Evolutionary conservation across 352 stramenopile species (phyloP).

Genomic region (Phytopythium montanum): DNA sequence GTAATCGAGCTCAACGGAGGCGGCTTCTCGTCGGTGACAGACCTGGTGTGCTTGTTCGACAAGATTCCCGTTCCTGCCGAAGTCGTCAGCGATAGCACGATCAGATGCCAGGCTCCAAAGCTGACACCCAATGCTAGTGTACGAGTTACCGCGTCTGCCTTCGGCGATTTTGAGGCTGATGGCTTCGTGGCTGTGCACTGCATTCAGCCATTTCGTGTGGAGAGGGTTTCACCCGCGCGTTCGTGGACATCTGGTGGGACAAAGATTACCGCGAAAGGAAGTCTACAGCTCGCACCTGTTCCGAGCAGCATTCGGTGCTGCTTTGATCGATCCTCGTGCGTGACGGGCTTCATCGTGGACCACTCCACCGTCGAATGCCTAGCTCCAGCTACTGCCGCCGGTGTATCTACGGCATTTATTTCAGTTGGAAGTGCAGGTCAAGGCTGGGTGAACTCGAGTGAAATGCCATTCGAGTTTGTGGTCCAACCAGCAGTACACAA

Average conservation of each 20-base stretch:
- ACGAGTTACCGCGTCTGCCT: conserved; percentile 24
- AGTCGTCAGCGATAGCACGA: conserved; percentile 24
- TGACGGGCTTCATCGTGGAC: conserved; percentile 12
- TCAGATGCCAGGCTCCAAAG: conserved; percentile 27
- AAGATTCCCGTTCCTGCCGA: conserved; percentile 19
- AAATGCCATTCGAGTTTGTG: conserved; percentile 23
- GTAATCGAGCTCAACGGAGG: conserved; percentile 23
- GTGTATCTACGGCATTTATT: conserved; percentile 15
- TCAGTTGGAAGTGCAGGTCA: conserved; percentile 10
- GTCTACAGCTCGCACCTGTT: not conserved
- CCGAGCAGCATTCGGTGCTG: conserved; percentile 17
- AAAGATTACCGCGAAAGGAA: conserved; percentile 8
- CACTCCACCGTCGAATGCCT: conserved; percentile 15
- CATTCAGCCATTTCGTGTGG: conserved; percentile 15
- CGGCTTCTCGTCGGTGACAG: conserved; percentile 29
- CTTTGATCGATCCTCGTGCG: conserved; percentile 18
- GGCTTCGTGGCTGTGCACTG: conserved; percentile 14
- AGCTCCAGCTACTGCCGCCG: conserved; percentile 12
- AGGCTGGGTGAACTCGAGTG: conserved; percentile 29
- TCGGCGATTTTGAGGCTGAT: conserved; percentile 23
- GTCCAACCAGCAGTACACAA: conserved; percentile 15
- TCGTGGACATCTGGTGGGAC: conserved; percentile 15
- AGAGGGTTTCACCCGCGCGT: conserved; percentile 15
- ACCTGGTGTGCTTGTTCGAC: conserved; percentile 38
- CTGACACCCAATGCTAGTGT: conserved; percentile 14